A percentile compares a stretch with the other conserved stretches of the same genome.
phyloP scores from a whole-genome alignment of 352 stramenopile species.

The Globisporangium okanoganense region DNA sequence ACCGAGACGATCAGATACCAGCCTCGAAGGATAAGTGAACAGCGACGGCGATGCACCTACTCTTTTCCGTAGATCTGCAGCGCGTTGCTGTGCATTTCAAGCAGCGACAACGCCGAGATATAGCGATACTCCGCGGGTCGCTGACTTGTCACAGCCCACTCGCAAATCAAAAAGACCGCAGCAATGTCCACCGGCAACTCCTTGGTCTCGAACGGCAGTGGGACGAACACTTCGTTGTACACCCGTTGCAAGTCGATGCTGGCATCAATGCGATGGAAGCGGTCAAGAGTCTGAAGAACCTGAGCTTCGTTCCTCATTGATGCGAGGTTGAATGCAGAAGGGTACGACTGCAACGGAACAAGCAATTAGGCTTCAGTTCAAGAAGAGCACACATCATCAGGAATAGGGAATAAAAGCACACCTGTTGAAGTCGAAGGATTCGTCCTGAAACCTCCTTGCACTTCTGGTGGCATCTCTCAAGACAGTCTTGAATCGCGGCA shows the following conservation, averaged over 20 bases:
- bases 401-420: constrained; percentile 3
- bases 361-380: background rate
- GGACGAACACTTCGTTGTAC: constrained; percentile 71
- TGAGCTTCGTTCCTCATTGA: constrained; percentile 73
- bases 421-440: constrained; percentile 66
- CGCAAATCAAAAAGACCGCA: constrained; percentile 70
- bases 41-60: constrained; percentile 23
- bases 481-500: constrained; percentile 45
- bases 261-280: constrained; percentile 77
- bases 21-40: background rate
- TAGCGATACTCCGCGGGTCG: constrained; percentile 80
- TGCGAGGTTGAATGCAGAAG: constrained; percentile 24
- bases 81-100: constrained; percentile 79
- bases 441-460: constrained; percentile 55
- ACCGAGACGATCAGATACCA: constrained; percentile 6
- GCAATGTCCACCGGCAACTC: constrained; percentile 69
- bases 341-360: constrained; percentile 18
- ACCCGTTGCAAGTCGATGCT: constrained; percentile 62
- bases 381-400: background rate
- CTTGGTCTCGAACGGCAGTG: constrained; percentile 28
- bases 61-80: constrained; percentile 57
- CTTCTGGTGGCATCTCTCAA: constrained; percentile 46
- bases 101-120: constrained; percentile 66
- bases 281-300: constrained; percentile 72
- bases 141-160: constrained; percentile 82